phyloP scores from a whole-genome alignment of 768 basidiomycete species.

The Boletus rufocinnamomeus region DNA sequence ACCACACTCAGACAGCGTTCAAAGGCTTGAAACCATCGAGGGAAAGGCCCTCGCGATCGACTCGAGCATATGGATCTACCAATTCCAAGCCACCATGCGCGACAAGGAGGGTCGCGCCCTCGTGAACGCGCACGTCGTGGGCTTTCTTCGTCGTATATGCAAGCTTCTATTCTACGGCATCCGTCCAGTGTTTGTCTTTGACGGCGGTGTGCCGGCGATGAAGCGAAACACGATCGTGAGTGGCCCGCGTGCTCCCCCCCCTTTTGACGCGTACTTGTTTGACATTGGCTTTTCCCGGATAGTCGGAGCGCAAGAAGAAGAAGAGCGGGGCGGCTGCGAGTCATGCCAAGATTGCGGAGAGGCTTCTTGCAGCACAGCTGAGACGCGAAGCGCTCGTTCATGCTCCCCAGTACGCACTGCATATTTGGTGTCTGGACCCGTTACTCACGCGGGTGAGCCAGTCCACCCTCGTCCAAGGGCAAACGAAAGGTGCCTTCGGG shows the following conservation, averaged over 20 bases:
- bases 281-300: background rate
- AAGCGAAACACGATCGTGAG: conserved; percentile 89
- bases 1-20: conserved; percentile 4
- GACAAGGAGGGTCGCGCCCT: conserved; percentile 92
- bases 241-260: conserved; percentile 2
- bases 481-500: conserved; percentile 49
- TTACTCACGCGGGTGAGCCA: conserved; percentile 6
- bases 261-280: conserved; percentile 2
- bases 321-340: conserved; percentile 88
- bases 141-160: conserved; percentile 86
- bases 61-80: conserved; percentile 99
- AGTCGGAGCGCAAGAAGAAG: conserved; percentile 89
- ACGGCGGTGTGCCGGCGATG: conserved; percentile 90
- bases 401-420: conserved; percentile 43
- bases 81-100: conserved; percentile 99
- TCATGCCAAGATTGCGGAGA: conserved; percentile 87
- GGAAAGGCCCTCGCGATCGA: conserved; percentile 97
- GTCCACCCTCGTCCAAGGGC: conserved; percentile 37
- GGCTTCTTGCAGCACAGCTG: conserved; percentile 90
- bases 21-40: conserved; percentile 89
- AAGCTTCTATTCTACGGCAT: conserved; percentile 97
- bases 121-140: conserved; percentile 91
- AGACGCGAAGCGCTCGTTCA: conserved; percentile 83
- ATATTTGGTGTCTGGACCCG: background rate
- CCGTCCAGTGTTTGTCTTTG: conserved; percentile 98